phyloP scores from a whole-genome alignment of 441 rosid genomes.

The Pelargonium australe region DNA sequence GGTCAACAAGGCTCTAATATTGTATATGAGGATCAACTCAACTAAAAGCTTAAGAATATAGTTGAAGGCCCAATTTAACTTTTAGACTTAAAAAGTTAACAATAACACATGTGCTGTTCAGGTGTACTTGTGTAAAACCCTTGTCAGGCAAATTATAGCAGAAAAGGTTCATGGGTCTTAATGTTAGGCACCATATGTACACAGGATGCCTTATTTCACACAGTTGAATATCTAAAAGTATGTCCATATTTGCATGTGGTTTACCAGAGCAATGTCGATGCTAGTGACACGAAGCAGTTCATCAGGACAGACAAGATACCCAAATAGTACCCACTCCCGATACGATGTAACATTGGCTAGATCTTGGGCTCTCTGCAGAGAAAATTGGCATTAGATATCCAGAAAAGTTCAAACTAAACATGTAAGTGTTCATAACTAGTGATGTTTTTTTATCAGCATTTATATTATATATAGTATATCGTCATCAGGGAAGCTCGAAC shows the following conservation, averaged over 20 bases:
- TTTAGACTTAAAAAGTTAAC: no score
- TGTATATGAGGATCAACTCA: no score
- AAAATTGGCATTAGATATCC: slow-evolving; percentile 19
- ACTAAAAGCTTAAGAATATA: no score
- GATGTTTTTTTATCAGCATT: background rate
- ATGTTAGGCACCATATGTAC: background rate
- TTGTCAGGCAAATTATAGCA: background rate
- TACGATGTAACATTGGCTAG: slow-evolving; percentile 98
- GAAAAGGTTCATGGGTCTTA: slow-evolving; percentile 1
- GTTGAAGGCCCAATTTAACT: no score
- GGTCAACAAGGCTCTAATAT: no score
- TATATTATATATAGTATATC: no score
- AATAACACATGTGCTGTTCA: background rate
- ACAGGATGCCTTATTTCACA: background rate
- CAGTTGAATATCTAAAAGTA: background rate
- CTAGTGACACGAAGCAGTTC: slow-evolving; percentile 99
- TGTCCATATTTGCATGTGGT: background rate
- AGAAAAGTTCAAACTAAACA: slow-evolving; percentile 10
- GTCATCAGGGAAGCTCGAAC: no score
- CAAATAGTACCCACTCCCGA: slow-evolving; percentile 96
- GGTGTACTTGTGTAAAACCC: background rate
- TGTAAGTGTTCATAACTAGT: background rate
- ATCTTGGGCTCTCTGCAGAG: slow-evolving; percentile 92
- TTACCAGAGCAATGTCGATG: slow-evolving; percentile 95
- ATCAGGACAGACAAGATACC: slow-evolving; percentile 99